Percentiles rank a stretch among this genome's conserved stretches.
Conservation (phyloP, 345 rosid genomes). For the Lumnitzera littorea region DNA sequence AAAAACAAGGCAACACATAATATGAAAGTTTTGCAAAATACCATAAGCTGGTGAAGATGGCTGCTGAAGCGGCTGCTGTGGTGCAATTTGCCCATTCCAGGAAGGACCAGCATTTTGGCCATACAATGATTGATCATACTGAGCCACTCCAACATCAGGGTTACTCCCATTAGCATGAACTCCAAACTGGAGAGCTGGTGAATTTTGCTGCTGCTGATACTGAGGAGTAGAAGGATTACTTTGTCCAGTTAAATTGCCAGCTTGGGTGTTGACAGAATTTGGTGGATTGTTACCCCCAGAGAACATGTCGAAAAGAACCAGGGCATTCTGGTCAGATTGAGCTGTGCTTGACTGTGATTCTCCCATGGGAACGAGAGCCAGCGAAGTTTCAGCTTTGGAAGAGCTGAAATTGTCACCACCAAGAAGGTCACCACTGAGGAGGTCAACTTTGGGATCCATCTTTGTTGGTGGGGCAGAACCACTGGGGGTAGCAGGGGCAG, state of each 20-base stretch:
- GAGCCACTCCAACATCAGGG: constrained; percentile 51
- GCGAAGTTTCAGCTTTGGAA: constrained; percentile 51
- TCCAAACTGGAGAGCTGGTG: constrained; percentile 46
- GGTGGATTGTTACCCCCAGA: constrained; percentile 42
- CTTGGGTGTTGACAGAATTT: constrained; percentile 44
- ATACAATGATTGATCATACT: constrained; percentile 48
- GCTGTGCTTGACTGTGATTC: constrained; percentile 47
- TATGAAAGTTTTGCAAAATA: constrained; percentile 14
- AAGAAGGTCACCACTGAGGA: constrained; percentile 96
- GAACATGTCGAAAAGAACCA: constrained; percentile 82
- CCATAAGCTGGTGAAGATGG: constrained; percentile 72
- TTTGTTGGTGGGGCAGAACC: constrained; percentile 41
- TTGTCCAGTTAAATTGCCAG: constrained; percentile 36
- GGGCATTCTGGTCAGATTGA: constrained; percentile 77
- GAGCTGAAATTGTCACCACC: constrained; percentile 82
- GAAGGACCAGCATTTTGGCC: constrained; percentile 46
- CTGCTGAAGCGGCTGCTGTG: constrained; percentile 41
- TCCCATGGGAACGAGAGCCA: constrained; percentile 82
- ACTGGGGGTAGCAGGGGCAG: constrained; percentile 73
- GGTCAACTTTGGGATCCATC: constrained; percentile 68
- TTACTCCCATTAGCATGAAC: constrained; percentile 57
- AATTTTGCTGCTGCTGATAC: constrained; percentile 60
- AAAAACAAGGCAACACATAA: neutral
- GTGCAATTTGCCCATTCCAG: constrained; percentile 66
- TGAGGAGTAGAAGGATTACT: constrained; percentile 43